These are phyloP conservation scores for Fusarium floridanum DNA, from an alignment of 2,329 filamentous ascomycete genomes.

Conservation along the genomic window DNA sequence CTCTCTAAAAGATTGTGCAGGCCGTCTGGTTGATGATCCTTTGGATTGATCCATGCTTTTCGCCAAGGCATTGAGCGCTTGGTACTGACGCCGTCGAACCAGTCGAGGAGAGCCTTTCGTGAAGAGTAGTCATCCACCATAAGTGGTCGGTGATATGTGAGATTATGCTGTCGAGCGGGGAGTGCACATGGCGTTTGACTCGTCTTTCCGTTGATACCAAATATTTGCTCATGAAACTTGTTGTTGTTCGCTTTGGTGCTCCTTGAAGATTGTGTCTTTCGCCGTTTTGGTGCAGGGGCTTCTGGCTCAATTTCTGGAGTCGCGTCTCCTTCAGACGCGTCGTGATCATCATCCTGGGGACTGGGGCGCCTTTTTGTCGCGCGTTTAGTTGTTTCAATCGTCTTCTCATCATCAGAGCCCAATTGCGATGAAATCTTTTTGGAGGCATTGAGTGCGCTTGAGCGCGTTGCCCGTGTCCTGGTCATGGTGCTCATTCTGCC, in stretches of 20 bases:
- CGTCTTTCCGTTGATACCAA: constrained; percentile 16
- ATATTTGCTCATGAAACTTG: constrained; percentile 34
- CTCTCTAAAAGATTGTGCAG: constrained; percentile 60
- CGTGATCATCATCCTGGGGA: constrained; percentile 31
- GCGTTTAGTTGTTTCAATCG: not conserved
- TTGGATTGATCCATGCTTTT: constrained; percentile 67
- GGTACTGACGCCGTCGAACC: constrained; percentile 64
- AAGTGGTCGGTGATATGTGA: constrained; percentile 64
- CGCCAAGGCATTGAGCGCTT: constrained; percentile 71
- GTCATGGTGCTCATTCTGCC: constrained; percentile 20
- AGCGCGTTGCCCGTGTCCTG: constrained; percentile 35
- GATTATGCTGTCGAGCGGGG: constrained; percentile 50
- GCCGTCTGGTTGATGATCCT: constrained; percentile 45
- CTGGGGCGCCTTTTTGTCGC: constrained; percentile 29
- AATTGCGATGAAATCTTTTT: constrained; percentile 39
- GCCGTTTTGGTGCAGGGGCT: constrained; percentile 38
- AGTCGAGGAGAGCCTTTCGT: constrained; percentile 58
- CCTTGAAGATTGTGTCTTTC: constrained; percentile 35
- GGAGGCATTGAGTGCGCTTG: constrained; percentile 37
- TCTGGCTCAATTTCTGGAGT: constrained; percentile 31
- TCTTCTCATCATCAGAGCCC: constrained; percentile 21
- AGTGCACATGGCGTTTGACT: constrained; percentile 24
- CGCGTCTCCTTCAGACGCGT: constrained; percentile 43
- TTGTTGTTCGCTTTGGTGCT: constrained; percentile 18
- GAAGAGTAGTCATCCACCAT: constrained; percentile 56